Evolutionary conservation across 768 basidiomycete species (phyloP).

Genomic region (Suillus spraguei): DNA sequence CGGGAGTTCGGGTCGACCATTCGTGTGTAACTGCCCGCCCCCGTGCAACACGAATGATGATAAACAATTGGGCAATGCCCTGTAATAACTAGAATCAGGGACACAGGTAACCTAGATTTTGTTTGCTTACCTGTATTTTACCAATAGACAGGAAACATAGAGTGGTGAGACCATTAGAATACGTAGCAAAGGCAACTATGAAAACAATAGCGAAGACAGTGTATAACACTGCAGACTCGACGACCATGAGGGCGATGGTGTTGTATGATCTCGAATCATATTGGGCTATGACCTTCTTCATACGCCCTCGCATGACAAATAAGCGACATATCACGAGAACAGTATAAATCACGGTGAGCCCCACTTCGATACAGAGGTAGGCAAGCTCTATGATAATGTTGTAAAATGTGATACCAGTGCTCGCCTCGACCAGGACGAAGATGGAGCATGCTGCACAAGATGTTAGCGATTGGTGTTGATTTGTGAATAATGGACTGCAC

Average conservation of each 20-base stretch:
- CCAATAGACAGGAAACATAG: slow-evolving; percentile 35
- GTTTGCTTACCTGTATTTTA: slow-evolving; percentile 31
- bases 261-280: slow-evolving; percentile 20
- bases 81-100: slow-evolving; percentile 13
- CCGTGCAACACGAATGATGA: slow-evolving; percentile 38
- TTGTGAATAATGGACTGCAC: slow-evolving; percentile 12
- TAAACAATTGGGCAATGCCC: slow-evolving; percentile 37
- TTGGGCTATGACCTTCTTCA: slow-evolving; percentile 17
- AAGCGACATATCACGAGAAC: slow-evolving; percentile 35
- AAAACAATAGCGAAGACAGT: slow-evolving; percentile 27
- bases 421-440: slow-evolving; percentile 19
- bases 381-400: slow-evolving; percentile 27
- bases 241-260: slow-evolving; percentile 30
- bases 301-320: slow-evolving; percentile 20
- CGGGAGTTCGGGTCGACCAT: background rate
- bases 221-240: slow-evolving; percentile 34
- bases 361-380: slow-evolving; percentile 34
- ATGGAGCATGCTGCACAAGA: slow-evolving; percentile 19
- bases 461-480: background rate
- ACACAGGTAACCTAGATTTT: no score
- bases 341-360: slow-evolving; percentile 34
- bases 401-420: slow-evolving; percentile 23
- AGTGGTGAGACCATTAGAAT: slow-evolving; percentile 27
- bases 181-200: slow-evolving; percentile 24
- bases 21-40: slow-evolving; percentile 26